Conservation (phyloP, 257 asterid genomes). For the Solanum dulcamara region DNA sequence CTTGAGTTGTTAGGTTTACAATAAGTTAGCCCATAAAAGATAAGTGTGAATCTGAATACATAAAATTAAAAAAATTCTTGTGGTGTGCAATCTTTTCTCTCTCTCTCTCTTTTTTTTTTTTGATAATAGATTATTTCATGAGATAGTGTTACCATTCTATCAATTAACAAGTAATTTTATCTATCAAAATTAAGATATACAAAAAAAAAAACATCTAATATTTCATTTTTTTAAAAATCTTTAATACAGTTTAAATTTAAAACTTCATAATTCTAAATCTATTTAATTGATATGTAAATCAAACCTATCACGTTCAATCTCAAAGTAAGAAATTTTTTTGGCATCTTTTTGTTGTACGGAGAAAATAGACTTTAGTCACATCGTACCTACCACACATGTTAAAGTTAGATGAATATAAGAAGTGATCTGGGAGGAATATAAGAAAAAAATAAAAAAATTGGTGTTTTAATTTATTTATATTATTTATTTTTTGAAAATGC, state of each 20-base stretch:
- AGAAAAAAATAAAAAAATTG: too few species aligned
- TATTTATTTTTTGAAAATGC: too few species aligned
- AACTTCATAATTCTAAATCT: background rate
- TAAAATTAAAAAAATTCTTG: background rate
- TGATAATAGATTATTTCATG: background rate
- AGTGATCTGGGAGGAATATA: background rate
- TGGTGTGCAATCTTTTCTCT: background rate
- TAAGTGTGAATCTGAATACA: too few species aligned
- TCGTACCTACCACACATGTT: background rate
- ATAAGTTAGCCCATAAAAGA: background rate
- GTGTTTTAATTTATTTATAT: too few species aligned
- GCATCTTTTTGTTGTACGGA: background rate
- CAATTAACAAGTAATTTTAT: background rate
- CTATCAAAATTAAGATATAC: background rate
- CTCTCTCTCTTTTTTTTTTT: background rate
- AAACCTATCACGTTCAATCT: background rate
- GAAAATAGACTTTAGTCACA: background rate
- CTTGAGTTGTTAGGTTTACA: background rate
- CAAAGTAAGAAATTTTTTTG: background rate
- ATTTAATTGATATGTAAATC: background rate
- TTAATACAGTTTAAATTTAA: background rate
- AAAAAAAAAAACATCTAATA: background rate
- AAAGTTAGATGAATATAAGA: background rate
- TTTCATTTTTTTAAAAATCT: too few species aligned
- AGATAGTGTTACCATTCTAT: background rate